Percentiles rank a stretch among this genome's conserved stretches.
Conservation (phyloP, 192 early-diverging fungal species). For the Coemansia furcata region DNA sequence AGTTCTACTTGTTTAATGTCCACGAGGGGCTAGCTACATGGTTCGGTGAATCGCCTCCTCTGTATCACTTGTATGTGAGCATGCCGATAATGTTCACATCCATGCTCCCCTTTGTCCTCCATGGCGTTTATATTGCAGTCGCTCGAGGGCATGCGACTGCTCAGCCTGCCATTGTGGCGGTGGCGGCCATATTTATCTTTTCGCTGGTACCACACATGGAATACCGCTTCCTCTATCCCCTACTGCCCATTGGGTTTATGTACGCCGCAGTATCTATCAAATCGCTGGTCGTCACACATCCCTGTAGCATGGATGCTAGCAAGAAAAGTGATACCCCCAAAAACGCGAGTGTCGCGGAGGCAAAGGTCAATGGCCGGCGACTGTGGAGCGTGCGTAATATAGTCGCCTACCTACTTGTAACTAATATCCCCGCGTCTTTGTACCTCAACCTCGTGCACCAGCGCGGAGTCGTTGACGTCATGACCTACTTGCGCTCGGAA, state of each 20-base stretch:
- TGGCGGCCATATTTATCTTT: constrained; percentile 62
- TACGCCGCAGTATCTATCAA: constrained; percentile 53
- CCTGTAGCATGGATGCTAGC: not conserved
- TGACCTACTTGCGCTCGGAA: constrained; percentile 66
- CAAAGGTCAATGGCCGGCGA: not conserved
- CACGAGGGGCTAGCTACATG: constrained; percentile 75
- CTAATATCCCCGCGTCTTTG: constrained; percentile 62
- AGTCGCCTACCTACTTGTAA: constrained; percentile 53
- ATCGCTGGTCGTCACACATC: constrained; percentile 28
- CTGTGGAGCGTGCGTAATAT: constrained; percentile 10
- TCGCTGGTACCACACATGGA: constrained; percentile 88
- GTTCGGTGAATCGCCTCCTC: constrained; percentile 88
- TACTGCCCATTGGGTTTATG: constrained; percentile 65
- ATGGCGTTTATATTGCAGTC: constrained; percentile 47
- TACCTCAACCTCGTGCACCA: constrained; percentile 84
- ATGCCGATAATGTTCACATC: constrained; percentile 75
- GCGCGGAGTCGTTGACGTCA: constrained; percentile 87
- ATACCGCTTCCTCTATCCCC: constrained; percentile 89
- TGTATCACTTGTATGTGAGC: constrained; percentile 88
- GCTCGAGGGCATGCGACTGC: not conserved
- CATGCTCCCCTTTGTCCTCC: constrained; percentile 66
- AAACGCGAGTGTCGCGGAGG: not conserved
- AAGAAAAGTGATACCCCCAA: too few species aligned
- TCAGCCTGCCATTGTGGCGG: constrained; percentile 43
- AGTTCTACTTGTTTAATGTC: constrained; percentile 85